A percentile compares a stretch with the other conserved stretches of the same genome.
Evolutionary conservation across 2,329 filamentous ascomycete genomes (phyloP).

Genomic region (Diaporthe ampelina): DNA sequence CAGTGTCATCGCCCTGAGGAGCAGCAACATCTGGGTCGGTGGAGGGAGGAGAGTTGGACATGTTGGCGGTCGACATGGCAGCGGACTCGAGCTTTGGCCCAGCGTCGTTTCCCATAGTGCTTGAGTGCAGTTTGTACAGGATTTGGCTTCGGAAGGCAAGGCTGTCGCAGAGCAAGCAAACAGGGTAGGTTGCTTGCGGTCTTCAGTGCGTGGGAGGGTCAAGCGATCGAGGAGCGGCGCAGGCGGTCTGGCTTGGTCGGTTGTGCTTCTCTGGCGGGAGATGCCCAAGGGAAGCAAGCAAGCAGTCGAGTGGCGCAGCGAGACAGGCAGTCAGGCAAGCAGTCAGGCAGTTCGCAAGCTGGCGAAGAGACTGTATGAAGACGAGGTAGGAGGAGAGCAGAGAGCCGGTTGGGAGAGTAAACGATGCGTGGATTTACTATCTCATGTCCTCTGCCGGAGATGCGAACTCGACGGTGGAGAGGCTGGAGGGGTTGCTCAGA

Average conservation of each 20-base stretch:
- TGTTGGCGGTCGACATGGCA: constrained; percentile 32
- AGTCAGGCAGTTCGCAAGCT: constrained; percentile 8
- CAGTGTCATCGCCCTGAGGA: constrained; percentile 40
- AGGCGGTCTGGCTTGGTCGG: neutral
- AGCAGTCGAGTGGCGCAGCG: constrained; percentile 3
- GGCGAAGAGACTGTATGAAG: constrained; percentile 1
- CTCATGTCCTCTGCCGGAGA: constrained; percentile 22
- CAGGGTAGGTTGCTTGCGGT: neutral
- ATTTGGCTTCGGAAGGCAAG: neutral
- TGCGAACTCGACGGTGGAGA: neutral
- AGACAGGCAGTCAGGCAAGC: neutral
- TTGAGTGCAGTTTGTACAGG: neutral
- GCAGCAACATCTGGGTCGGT: constrained; percentile 36
- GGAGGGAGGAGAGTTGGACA: constrained; percentile 36
- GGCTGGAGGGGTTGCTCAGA: neutral
- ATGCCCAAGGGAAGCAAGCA: neutral
- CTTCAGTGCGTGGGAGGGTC: neutral
- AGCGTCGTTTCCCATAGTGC: constrained; percentile 41
- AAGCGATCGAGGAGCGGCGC: neutral
- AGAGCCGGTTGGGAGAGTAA: constrained; percentile 11
- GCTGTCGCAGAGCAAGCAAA: constrained; percentile 7
- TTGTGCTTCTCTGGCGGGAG: neutral
- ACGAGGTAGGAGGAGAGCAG: neutral
- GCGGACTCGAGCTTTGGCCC: constrained; percentile 40
- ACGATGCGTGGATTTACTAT: constrained; percentile 26